Percentiles rank a stretch among this genome's conserved stretches.
Evolutionary conservation across 768 basidiomycete species (phyloP).

Genomic region (Amanita brunnescens): DNA sequence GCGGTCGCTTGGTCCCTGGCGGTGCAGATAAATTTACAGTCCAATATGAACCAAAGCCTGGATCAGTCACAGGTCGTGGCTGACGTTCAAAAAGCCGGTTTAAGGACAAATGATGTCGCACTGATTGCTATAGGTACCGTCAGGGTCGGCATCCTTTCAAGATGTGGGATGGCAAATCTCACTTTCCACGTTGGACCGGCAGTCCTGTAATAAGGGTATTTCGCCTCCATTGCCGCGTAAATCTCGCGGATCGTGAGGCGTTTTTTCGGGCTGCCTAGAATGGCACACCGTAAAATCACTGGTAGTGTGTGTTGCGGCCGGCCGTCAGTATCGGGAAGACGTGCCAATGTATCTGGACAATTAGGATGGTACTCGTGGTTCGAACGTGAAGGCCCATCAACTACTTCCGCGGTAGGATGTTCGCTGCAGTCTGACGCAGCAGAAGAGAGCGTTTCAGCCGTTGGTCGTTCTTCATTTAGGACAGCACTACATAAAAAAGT

Average conservation of each 20-base stretch:
- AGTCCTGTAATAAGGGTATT: conserved; percentile 74
- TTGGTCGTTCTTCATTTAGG: conserved; percentile 10
- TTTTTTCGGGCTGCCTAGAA: conserved; percentile 66
- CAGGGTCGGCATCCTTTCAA: not conserved
- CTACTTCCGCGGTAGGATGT: conserved; percentile 20
- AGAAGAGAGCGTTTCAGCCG: conserved; percentile 26
- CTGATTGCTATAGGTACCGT: conserved; percentile 60
- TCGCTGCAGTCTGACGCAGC: conserved; percentile 25
- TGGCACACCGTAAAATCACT: conserved; percentile 77
- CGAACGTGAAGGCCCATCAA: conserved; percentile 11
- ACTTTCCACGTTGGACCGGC: conserved; percentile 87
- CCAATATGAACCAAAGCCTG: conserved; percentile 86
- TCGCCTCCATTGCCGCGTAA: conserved; percentile 80
- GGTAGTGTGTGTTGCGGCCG: conserved; percentile 80
- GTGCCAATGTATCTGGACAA: conserved; percentile 70
- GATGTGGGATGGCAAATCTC: conserved; percentile 10
- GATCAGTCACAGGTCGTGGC: conserved; percentile 74
- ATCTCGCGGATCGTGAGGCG: conserved; percentile 79
- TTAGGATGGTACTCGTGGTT: conserved; percentile 58
- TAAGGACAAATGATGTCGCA: conserved; percentile 75
- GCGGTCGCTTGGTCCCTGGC: conserved; percentile 77
- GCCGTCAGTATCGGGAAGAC: conserved; percentile 71
- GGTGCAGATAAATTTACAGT: conserved; percentile 83
- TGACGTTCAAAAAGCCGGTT: conserved; percentile 79
- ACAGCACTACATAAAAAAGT: conserved; percentile 1